Percentiles rank a stretch among this genome's conserved stretches.
Conservation (phyloP, 2,329 filamentous ascomycete species). For the Ophiosphaerella herpotricha region DNA sequence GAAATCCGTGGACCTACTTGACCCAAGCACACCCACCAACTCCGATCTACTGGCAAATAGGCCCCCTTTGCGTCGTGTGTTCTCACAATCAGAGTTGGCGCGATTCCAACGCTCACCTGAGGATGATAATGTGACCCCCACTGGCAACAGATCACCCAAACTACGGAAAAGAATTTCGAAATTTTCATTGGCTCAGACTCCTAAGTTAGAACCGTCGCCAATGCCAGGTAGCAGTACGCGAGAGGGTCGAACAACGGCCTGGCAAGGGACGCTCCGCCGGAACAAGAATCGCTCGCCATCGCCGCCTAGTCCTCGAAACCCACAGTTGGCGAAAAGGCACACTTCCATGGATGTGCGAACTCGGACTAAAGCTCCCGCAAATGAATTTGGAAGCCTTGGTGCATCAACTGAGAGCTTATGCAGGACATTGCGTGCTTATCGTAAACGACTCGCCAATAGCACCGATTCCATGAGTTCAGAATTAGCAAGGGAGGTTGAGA, state of each 20-base stretch:
- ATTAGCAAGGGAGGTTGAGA: slow-evolving; percentile 59
- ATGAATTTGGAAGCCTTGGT: slow-evolving; percentile 41
- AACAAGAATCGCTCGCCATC: slow-evolving; percentile 49
- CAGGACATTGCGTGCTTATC: slow-evolving; percentile 61
- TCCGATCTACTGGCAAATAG: slow-evolving; percentile 50
- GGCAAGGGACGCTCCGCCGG: slow-evolving; percentile 30
- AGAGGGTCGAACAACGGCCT: slow-evolving; percentile 23
- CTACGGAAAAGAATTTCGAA: slow-evolving; percentile 62
- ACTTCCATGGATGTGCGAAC: slow-evolving; percentile 58
- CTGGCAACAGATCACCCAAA: slow-evolving; percentile 54
- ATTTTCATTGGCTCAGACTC: slow-evolving; percentile 53
- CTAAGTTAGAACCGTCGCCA: slow-evolving; percentile 51
- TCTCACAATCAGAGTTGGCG: slow-evolving; percentile 85
- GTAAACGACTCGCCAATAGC: slow-evolving; percentile 60
- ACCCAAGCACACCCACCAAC: slow-evolving; percentile 36
- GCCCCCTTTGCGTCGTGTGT: slow-evolving; percentile 79
- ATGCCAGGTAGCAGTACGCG: slow-evolving; percentile 26
- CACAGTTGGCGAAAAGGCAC: slow-evolving; percentile 47
- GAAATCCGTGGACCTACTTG: slow-evolving; percentile 45
- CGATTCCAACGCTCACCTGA: slow-evolving; percentile 68
- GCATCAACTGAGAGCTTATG: slow-evolving; percentile 60
- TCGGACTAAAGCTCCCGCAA: slow-evolving; percentile 49
- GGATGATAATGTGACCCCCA: slow-evolving; percentile 37
- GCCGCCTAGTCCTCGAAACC: slow-evolving; percentile 44
- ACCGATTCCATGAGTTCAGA: slow-evolving; percentile 53